Evolutionary conservation across 2,329 filamentous ascomycete genomes (phyloP), one percentile per base, ranked within the genome.

Genomic region (Epichloe sp.): DNA sequence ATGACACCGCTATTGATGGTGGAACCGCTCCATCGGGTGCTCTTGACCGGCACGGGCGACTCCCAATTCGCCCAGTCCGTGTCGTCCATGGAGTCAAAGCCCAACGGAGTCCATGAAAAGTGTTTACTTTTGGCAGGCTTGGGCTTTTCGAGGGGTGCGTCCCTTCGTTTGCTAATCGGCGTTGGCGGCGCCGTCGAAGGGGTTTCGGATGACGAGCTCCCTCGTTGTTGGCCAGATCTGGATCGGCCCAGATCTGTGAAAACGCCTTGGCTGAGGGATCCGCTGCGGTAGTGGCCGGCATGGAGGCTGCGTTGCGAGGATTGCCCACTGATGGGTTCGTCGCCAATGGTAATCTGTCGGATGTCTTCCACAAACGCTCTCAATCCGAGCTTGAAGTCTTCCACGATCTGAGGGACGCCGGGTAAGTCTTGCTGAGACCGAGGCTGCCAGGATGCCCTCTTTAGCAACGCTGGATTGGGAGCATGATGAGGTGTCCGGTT

Each of bases 321-420:
- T 34, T 64, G 63, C 14, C 80, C 83, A 54, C 75, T 81, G 55
- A 88, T 80, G 15, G 83, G 87, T 70, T 98, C 93, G 50, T 98
- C 93, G 23, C 93, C 93, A 6, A 98, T 89, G 0, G 93, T 95
- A 14, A 91, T 94, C 68, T 97, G 93, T 57, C 90, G 79, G 46
- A 98, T 81, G 63, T 98, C 93, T 65, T 97, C 93, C 53, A 95
- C 82, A 67, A 98, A 98, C 1, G 88, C 95, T 81, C 86, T 90
- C 47, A 98, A 71, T 2, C 93, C 91, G 48, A 93, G 81, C 64
- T 84, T 88, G 66, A 98, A 82, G 67, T 96, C 93, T 53, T 87
- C 85, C 15, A 90, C 86, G 67, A 95, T 83, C 65, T 93, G 87
- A 63, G 89, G 89, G 53, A 80, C 68, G 43, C 66, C 74, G 0